These are phyloP conservation scores for Leptomonas seymouri DNA, from an alignment of 208 protist species.

Conservation along the genomic window DNA sequence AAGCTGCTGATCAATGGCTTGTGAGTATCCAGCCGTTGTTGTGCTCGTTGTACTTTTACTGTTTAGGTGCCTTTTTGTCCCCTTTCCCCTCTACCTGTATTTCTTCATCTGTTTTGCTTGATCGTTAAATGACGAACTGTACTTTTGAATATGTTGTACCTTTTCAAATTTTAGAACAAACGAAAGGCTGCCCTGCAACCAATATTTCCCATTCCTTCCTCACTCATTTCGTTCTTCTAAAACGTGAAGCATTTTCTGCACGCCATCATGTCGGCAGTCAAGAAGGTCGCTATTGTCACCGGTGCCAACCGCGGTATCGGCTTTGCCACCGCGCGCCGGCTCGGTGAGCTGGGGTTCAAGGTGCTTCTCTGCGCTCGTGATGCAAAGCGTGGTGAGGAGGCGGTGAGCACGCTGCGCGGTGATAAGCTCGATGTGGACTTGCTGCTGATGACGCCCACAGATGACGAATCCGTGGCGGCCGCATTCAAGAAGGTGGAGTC, in stretches of 20 bases:
- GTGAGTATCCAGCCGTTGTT: too few species aligned
- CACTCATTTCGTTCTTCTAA: neutral
- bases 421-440: constrained; percentile 54
- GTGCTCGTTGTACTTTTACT: constrained; percentile 3
- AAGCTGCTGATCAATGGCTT: too few species aligned
- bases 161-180: neutral
- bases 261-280: constrained; percentile 35
- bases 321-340: constrained; percentile 60
- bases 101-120: neutral
- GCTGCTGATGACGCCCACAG: constrained; percentile 54
- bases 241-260: constrained; percentile 29
- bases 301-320: constrained; percentile 90
- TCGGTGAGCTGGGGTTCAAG: constrained; percentile 65
- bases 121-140: too few species aligned
- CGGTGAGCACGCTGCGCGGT: constrained; percentile 41
- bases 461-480: constrained; percentile 48
- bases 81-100: neutral
- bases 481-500: constrained; percentile 50
- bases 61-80: neutral
- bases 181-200: neutral
- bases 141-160: too few species aligned
- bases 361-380: constrained; percentile 81
- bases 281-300: constrained; percentile 67
- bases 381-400: constrained; percentile 52
- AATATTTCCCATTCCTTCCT: neutral